Percentiles rank a stretch among this genome's conserved stretches.
phyloP scores from a whole-genome alignment of 495 filamentous ascomycete genomes.

The Penicillium parvum region DNA sequence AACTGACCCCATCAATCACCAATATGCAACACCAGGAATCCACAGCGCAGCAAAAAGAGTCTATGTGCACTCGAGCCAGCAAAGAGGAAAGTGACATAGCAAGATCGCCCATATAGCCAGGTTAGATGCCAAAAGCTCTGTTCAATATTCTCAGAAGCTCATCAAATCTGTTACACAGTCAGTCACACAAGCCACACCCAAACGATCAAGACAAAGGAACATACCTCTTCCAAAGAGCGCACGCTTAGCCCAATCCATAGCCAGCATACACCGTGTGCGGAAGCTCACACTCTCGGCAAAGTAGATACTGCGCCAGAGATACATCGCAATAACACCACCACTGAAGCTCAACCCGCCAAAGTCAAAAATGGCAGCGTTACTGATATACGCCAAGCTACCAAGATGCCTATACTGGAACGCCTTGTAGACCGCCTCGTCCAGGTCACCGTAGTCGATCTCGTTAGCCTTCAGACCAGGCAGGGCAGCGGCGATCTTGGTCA shows the following conservation, averaged over 20 bases:
- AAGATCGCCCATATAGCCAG: neutral
- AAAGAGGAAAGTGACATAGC: neutral
- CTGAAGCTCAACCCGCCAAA: constrained; percentile 70
- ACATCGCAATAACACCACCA: constrained; percentile 89
- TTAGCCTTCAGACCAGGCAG: constrained; percentile 74
- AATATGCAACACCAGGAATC: too few species aligned
- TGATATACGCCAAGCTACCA: constrained; percentile 90
- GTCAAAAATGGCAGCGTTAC: constrained; percentile 95
- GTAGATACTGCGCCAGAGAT: constrained; percentile 94
- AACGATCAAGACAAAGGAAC: constrained; percentile 22
- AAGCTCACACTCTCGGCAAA: constrained; percentile 97
- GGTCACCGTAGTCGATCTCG: constrained; percentile 78
- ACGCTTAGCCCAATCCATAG: constrained; percentile 98
- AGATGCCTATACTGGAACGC: constrained; percentile 94
- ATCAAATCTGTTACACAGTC: constrained; percentile 50
- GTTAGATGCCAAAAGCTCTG: neutral
- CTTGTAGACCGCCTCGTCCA: constrained; percentile 91
- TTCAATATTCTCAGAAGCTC: constrained; percentile 48
- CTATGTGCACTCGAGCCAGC: constrained; percentile 2
- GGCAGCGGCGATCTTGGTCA: constrained; percentile 84
- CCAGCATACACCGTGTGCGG: constrained; percentile 80
- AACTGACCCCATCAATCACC: neutral
- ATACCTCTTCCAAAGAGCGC: constrained; percentile 93
- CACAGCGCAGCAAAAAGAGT: too few species aligned
- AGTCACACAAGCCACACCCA: neutral